These are phyloP conservation scores for Epichloe festucae DNA, from an alignment of 2,329 filamentous ascomycete species.

Conservation along the genomic window DNA sequence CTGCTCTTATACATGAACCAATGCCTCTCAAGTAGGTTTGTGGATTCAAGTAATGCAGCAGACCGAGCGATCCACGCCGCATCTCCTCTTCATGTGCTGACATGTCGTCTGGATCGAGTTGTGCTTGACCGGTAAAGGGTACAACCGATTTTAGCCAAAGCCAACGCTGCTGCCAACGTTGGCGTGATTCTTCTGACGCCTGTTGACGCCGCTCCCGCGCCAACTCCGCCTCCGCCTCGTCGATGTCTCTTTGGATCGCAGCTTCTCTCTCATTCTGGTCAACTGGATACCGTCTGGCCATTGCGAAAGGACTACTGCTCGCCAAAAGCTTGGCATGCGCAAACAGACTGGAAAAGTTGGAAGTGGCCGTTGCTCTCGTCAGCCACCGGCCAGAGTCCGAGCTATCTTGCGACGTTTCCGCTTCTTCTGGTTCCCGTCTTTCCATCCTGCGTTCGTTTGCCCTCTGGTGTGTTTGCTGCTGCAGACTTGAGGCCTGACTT, in stretches of 20 bases:
- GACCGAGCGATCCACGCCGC: slow-evolving; percentile 7
- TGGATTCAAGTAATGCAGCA: slow-evolving; percentile 18
- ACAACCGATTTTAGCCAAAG: slow-evolving; percentile 10
- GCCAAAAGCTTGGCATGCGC: slow-evolving; percentile 5
- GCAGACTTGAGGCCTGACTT: not conserved
- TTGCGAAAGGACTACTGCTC: slow-evolving; percentile 6
- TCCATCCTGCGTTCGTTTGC: not conserved
- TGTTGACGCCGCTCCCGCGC: slow-evolving; percentile 3
- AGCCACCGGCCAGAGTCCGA: slow-evolving; percentile 7
- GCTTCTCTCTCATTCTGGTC: slow-evolving; percentile 12
- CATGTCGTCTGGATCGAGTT: not conserved
- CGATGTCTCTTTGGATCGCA: slow-evolving; percentile 12
- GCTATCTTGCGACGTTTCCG: slow-evolving; percentile 2
- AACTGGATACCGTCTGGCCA: slow-evolving; percentile 2
- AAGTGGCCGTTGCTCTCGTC: slow-evolving; percentile 2
- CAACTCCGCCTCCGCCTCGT: slow-evolving; percentile 7
- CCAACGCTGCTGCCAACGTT: slow-evolving; percentile 11
- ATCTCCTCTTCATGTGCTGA: not conserved
- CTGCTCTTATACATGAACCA: slow-evolving; percentile 11
- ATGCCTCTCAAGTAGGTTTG: slow-evolving; percentile 17
- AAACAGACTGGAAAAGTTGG: slow-evolving; percentile 5
- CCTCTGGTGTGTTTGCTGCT: not conserved
- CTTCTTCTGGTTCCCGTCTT: not conserved
- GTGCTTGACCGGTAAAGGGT: slow-evolving; percentile 1
- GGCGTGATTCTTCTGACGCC: slow-evolving; percentile 2